Evolutionary conservation across 257 asterid species (phyloP).

Genomic region (Nicotiana knightiana): DNA sequence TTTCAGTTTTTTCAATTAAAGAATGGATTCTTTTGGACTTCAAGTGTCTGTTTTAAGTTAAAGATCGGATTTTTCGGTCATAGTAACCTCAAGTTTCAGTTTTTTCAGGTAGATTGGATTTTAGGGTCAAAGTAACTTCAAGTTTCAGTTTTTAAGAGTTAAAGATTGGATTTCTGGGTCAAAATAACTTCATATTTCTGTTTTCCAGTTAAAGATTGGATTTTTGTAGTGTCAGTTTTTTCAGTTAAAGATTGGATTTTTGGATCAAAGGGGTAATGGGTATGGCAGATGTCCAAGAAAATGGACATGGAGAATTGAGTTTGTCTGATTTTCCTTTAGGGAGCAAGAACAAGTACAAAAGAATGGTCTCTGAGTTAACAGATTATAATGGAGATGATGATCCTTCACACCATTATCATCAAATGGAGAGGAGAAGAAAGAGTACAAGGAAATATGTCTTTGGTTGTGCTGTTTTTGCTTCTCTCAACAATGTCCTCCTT

Average conservation of each 20-base stretch:
- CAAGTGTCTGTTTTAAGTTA: no score
- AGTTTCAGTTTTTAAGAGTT: neutral
- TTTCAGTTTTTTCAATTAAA: neutral
- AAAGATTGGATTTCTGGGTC: neutral
- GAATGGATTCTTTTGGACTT: neutral
- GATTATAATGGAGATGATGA: conserved; percentile 39
- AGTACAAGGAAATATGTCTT: conserved; percentile 65
- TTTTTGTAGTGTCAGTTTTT: neutral
- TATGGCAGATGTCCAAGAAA: conserved; percentile 43
- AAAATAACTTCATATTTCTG: neutral
- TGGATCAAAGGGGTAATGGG: conserved; percentile 28
- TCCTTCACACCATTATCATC: conserved; percentile 37
- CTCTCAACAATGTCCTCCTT: conserved; percentile 86
- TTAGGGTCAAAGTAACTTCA: neutral
- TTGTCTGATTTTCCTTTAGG: conserved; percentile 42
- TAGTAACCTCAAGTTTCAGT: neutral
- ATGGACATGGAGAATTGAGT: conserved; percentile 45
- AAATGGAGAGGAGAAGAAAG: conserved; percentile 42
- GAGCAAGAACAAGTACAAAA: conserved; percentile 51
- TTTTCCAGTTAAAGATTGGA: neutral
- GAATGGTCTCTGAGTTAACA: conserved; percentile 52
- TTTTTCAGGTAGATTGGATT: neutral
- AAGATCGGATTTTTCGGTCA: no score
- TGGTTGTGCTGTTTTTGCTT: conserved; percentile 96
- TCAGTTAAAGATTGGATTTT: conserved; percentile 1